Base-by-base conservation (phyloP, 2,329 filamentous ascomycete species). In the Scedosporium boydii region DNA sequence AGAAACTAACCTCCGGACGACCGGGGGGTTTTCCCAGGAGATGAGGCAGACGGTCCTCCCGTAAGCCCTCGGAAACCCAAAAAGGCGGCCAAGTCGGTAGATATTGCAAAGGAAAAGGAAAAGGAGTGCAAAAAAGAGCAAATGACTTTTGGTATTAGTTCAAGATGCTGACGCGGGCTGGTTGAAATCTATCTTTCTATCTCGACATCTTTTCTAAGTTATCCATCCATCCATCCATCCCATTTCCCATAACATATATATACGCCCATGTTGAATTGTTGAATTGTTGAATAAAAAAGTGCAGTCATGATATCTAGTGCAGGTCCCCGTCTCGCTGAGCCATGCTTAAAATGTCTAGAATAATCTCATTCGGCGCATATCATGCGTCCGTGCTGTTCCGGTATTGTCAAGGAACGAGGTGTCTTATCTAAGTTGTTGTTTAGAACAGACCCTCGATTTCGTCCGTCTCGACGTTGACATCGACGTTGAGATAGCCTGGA, bases 401-500 rank as follows among this genome's bases (percentile, higher is more conserved):
- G 34, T 38, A 38, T 38, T 4, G 12, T 12, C 34, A 14, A 38
- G 34, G 34, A 38, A 38, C 34, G 34, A 38, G 34, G 34, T 38
- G 34, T 38, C 34, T 12, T 38, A 10, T 38, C 34, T 14, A 34
- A 34, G 34, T 38, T 38, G 1, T 55, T 27, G 21, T 55, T 55
- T 91, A 99, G 76, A 98, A 99, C 63, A 99, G 83, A 4, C 95
- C 90, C 63, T 91, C 86, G 67, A 93, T 91, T 77, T 93, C 89
- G 62, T 90, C 90, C n/a, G 88, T 93, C 78, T 92, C 88, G 5
- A 81, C 77, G 69, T 93, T 88, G 44, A 89, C 87, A 68, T 97
- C 93, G 56, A 97, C 93, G 70, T 97, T 97, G 65, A 98, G 80
- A 73, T 98, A 98, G 10, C 95, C 95, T 7, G 93, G 95, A 21